Conservation (phyloP, 495 filamentous ascomycete species). For the Hypoxylon cercidicola region DNA sequence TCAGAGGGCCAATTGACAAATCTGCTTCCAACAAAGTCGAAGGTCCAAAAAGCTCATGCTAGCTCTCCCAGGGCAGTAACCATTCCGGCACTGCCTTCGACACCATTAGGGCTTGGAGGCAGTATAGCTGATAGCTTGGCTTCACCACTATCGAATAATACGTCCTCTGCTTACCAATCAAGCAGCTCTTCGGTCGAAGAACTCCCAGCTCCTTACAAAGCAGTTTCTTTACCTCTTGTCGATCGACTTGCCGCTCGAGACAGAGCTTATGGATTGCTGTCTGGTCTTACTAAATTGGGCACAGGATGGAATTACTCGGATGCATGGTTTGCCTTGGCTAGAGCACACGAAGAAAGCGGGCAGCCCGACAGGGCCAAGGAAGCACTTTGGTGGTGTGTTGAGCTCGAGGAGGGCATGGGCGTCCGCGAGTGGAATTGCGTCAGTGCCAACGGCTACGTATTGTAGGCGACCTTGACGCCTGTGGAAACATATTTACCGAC, state of each 20-base stretch:
- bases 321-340: constrained; percentile 89
- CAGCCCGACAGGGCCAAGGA: constrained; percentile 85
- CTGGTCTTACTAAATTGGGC: constrained; percentile 83
- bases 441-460: constrained; percentile 66
- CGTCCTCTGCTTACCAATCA: constrained; percentile 13
- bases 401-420: constrained; percentile 73
- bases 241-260: constrained; percentile 87
- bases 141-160: constrained; percentile 15
- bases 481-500: constrained; percentile 5
- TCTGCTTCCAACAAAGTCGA: constrained; percentile 21
- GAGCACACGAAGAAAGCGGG: constrained; percentile 84
- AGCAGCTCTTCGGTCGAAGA: constrained; percentile 36
- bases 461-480: constrained; percentile 47
- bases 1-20: constrained; percentile 28
- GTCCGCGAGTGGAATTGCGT: constrained; percentile 69
- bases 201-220: constrained; percentile 57
- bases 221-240: constrained; percentile 68
- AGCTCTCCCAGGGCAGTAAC: background rate
- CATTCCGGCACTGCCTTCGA: constrained; percentile 45
- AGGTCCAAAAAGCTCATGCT: constrained; percentile 7
- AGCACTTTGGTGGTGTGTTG: constrained; percentile 80
- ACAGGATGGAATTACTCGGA: constrained; percentile 92
- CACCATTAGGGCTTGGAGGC: constrained; percentile 54
- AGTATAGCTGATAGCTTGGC: constrained; percentile 7
- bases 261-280: constrained; percentile 83